Evolutionary conservation across 2,329 filamentous ascomycete genomes (phyloP).

Genomic region (Lachnellula cervina): DNA sequence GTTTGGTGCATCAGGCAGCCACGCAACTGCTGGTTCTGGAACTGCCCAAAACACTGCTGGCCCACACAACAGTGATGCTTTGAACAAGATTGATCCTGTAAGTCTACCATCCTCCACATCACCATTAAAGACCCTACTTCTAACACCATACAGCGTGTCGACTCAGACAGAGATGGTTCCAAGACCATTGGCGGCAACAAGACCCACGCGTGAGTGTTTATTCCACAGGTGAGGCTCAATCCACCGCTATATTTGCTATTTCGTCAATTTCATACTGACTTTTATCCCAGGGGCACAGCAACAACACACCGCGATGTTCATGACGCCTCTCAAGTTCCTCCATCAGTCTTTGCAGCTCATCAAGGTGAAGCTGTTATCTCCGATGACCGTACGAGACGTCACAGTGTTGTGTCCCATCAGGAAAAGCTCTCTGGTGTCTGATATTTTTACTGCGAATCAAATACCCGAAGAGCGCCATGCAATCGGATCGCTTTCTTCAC

Average conservation of each 20-base stretch:
- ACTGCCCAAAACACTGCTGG: constrained; percentile 43
- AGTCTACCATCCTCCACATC: neutral
- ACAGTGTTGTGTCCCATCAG: constrained; percentile 44
- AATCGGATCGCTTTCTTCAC: constrained; percentile 8
- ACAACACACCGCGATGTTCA: neutral
- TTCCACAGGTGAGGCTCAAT: neutral
- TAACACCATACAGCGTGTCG: constrained; percentile 40
- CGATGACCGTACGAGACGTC: constrained; percentile 42
- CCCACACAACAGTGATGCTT: constrained; percentile 47
- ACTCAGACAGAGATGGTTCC: constrained; percentile 50
- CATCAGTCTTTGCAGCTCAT: constrained; percentile 9
- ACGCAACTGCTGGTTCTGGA: constrained; percentile 29
- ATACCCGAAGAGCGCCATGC: constrained; percentile 9
- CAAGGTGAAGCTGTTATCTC: constrained; percentile 5
- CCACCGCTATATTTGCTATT: no score
- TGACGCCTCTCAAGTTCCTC: constrained; percentile 9
- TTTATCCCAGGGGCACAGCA: neutral
- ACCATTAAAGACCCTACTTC: neutral
- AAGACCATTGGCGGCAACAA: constrained; percentile 52
- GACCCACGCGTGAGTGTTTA: constrained; percentile 34
- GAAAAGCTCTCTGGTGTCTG: constrained; percentile 36
- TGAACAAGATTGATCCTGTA: constrained; percentile 43
- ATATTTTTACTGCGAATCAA: constrained; percentile 1
- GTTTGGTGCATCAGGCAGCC: constrained; percentile 29
- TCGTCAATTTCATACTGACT: neutral